These are phyloP conservation scores for Paraurostyla sp. DNA, from an alignment of 73 alveolate species.

Conservation along the genomic window DNA sequence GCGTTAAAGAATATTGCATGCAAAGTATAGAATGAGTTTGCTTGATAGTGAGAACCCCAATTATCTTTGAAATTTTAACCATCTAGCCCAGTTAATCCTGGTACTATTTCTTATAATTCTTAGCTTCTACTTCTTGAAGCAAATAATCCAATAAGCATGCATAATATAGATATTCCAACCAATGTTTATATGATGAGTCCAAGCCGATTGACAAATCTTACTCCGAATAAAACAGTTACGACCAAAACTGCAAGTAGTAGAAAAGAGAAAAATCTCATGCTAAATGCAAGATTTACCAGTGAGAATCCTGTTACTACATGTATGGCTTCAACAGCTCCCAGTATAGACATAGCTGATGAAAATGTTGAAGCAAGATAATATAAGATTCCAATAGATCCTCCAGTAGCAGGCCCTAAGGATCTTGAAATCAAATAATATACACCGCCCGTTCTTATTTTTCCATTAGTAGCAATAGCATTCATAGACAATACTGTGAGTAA, in stretches of 20 bases:
- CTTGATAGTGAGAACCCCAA: conserved; percentile 34
- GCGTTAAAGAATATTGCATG: conserved; percentile 70
- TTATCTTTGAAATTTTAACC: conserved; percentile 62
- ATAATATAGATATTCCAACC: conserved; percentile 53
- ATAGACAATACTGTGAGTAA: conserved; percentile 74
- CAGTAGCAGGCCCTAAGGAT: conserved; percentile 81
- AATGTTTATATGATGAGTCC: conserved; percentile 44
- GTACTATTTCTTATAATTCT: conserved; percentile 14
- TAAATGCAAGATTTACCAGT: conserved; percentile 41
- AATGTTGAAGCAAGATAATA: conserved; percentile 75
- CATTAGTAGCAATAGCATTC: conserved; percentile 82
- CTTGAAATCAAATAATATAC: conserved; percentile 74
- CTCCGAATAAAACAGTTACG: conserved; percentile 44
- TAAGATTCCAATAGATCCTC: conserved; percentile 80
- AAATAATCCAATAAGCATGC: conserved; percentile 72
- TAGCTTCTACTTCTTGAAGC: conserved; percentile 48
- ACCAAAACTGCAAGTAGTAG: conserved; percentile 51
- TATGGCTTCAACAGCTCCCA: conserved; percentile 80
- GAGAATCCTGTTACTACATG: conserved; percentile 54
- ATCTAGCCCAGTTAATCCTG: conserved; percentile 60
- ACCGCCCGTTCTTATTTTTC: conserved; percentile 78
- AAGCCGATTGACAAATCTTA: conserved; percentile 56
- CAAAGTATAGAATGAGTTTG: conserved; percentile 50
- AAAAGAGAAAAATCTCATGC: conserved; percentile 66
- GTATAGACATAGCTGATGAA: conserved; percentile 76